phyloP scores from a whole-genome alignment of 352 stramenopile species.

The Globisporangium paroecandrum region DNA sequence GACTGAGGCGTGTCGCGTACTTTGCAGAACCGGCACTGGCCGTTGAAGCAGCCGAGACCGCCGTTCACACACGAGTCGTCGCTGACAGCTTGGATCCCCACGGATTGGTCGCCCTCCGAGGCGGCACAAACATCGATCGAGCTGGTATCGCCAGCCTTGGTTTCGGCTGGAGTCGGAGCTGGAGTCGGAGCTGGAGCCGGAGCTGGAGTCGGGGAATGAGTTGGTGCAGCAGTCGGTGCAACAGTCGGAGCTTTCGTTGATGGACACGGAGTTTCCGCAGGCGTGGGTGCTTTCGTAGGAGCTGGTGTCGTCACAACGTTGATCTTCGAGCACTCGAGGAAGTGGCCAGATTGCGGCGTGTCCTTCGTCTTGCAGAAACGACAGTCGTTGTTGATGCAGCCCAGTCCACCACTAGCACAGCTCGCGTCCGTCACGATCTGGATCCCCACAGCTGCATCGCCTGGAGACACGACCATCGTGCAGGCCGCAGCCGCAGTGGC shows the following conservation, averaged over 20 bases:
- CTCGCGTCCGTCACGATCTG: slow-evolving; percentile 24
- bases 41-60: slow-evolving; percentile 14
- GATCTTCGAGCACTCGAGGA: neutral
- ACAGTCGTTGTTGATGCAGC: slow-evolving; percentile 33
- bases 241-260: neutral
- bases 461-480: slow-evolving; percentile 7
- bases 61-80: slow-evolving; percentile 6
- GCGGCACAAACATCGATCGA: neutral
- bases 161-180: neutral
- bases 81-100: slow-evolving; percentile 5
- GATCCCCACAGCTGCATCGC: slow-evolving; percentile 25
- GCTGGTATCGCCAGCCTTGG: neutral
- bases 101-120: neutral
- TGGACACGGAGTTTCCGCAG: neutral
- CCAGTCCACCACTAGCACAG: slow-evolving; percentile 24
- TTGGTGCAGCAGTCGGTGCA: neutral
- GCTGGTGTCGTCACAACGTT: neutral
- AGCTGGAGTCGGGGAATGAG: neutral
- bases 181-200: too few relatives aligned
- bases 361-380: slow-evolving; percentile 32
- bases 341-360: neutral
- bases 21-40: slow-evolving; percentile 15
- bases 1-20: slow-evolving; percentile 7
- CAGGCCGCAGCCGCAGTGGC: neutral
- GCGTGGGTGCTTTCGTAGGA: neutral